Percentiles rank a stretch among this genome's conserved stretches.
Conservation (phyloP, 176 grass and related monocot genomes). For the Lolium multiflorum region DNA sequence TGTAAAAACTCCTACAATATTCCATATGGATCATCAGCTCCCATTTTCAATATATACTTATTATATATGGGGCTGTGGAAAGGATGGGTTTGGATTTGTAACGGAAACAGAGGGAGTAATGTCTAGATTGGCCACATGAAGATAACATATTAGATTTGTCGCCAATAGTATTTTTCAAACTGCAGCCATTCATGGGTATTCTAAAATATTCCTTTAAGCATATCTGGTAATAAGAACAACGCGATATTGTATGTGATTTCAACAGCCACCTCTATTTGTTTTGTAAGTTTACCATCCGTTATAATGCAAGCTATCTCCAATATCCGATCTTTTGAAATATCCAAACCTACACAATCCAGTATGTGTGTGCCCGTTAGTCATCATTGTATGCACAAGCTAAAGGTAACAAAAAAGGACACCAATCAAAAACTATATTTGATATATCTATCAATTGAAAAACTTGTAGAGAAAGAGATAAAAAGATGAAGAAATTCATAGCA, state of each 20-base stretch:
- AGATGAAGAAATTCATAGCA: neutral
- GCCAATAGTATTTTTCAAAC: neutral
- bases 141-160: neutral
- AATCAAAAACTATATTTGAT: neutral
- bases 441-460: neutral
- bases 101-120: neutral
- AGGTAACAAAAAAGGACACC: neutral
- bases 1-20: neutral
- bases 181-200: neutral
- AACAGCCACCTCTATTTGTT: conserved; percentile 72
- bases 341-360: conserved; percentile 68
- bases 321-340: conserved; percentile 77
- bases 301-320: conserved; percentile 94
- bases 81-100: neutral
- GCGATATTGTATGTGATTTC: conserved; percentile 2
- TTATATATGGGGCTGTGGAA: neutral
- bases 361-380: conserved; percentile 24
- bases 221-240: conserved; percentile 4
- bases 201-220: neutral
- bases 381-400: conserved; percentile 2
- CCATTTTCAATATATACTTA: neutral
- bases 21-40: neutral
- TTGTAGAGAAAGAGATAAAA: neutral
- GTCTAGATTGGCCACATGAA: neutral
- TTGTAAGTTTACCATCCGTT: conserved; percentile 85